Conservation (phyloP, 805 yeast genomes). For the Pichia nakasei region DNA sequence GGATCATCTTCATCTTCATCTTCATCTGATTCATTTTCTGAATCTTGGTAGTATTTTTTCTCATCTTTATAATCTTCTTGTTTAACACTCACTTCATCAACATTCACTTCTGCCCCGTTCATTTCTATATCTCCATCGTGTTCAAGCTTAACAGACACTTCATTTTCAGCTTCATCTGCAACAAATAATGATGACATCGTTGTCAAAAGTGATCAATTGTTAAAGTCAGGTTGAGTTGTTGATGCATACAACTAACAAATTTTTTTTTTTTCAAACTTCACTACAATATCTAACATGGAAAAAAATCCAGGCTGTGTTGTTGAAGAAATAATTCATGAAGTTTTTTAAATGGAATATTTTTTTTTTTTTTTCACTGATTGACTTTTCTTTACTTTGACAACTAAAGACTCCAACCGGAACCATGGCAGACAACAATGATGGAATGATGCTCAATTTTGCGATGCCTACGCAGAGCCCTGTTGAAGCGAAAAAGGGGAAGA, state of each 20-base stretch:
- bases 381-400: no score
- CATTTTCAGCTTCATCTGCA: slow-evolving; percentile 6
- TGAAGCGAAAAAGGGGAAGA: slow-evolving; percentile 10
- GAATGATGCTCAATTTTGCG: slow-evolving; percentile 67
- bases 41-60: not conserved
- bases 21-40: slow-evolving; percentile 7
- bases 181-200: slow-evolving; percentile 13
- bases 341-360: no score
- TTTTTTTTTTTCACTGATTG: not conserved
- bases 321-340: no score
- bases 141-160: not conserved
- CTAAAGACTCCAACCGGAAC: not conserved
- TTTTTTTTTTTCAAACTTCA: no score
- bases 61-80: not conserved
- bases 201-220: no score
- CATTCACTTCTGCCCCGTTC: slow-evolving; percentile 2
- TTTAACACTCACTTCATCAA: not conserved
- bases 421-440: slow-evolving; percentile 35
- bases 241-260: no score
- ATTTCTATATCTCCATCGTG: slow-evolving; percentile 2
- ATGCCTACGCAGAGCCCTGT: slow-evolving; percentile 16
- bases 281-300: no score
- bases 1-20: slow-evolving; percentile 45
- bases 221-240: no score
- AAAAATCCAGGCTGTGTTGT: no score